Conservation (phyloP, 148 eudicot species). For the Fagopyrum esculentum region DNA sequence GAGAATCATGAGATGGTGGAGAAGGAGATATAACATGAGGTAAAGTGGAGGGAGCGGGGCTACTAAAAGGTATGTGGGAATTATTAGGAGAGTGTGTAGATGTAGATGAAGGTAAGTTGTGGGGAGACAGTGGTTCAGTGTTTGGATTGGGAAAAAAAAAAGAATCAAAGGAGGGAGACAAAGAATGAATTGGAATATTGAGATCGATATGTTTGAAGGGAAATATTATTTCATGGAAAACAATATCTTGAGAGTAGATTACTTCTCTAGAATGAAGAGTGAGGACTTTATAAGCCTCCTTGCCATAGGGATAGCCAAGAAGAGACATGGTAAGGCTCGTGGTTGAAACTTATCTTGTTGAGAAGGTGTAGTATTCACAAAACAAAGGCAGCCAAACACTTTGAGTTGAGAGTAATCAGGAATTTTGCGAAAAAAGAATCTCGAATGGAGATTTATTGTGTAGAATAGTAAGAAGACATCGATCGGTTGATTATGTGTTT, state of each 20-base stretch:
- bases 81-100: background rate
- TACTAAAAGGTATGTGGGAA: too few species aligned
- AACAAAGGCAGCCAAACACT: background rate
- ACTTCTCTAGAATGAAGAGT: background rate
- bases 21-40: background rate
- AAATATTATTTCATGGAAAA: background rate
- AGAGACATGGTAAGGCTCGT: background rate
- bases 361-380: background rate
- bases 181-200: background rate
- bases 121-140: background rate
- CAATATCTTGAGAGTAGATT: background rate
- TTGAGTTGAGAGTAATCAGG: background rate
- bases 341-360: background rate
- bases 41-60: background rate
- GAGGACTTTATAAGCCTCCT: background rate
- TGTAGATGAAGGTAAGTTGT: background rate
- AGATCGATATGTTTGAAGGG: background rate
- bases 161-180: background rate
- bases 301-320: background rate
- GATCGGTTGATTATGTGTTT: background rate
- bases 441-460: background rate
- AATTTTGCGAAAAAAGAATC: background rate
- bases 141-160: background rate
- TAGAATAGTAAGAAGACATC: background rate
- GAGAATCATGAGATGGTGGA: too few species aligned